These are phyloP conservation scores for Gracilariopsis chorda DNA, from an alignment of 23 red algal genomes.

Conservation along the genomic window DNA sequence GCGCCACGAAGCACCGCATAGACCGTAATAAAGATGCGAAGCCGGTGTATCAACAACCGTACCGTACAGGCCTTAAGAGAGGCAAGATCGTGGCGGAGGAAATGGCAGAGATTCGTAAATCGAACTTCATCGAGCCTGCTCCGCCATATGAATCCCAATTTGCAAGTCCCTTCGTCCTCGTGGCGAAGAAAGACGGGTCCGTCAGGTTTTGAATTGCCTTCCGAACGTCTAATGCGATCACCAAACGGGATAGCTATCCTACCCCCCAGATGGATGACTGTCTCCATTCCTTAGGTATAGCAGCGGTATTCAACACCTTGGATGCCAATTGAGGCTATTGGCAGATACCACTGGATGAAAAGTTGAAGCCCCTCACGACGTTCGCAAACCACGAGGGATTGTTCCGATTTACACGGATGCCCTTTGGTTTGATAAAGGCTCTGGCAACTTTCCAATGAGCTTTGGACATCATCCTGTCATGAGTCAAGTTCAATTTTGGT, in stretches of 20 bases:
- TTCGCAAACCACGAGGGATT: neutral
- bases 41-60: neutral
- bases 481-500: neutral
- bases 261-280: neutral
- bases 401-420: neutral
- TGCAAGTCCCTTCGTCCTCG: neutral
- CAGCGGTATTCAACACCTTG: neutral
- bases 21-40: neutral
- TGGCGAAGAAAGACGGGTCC: neutral
- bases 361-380: neutral
- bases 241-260: neutral
- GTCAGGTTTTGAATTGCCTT: neutral
- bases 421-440: neutral
- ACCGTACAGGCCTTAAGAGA: neutral
- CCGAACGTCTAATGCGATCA: neutral
- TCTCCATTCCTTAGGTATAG: neutral
- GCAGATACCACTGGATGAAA: neutral
- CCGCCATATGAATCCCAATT: neutral
- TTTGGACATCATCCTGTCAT: neutral
- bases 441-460: neutral
- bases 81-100: neutral
- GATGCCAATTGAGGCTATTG: slow-evolving; percentile 1
- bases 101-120: neutral
- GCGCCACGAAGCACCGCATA: neutral
- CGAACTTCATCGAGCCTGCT: neutral